phyloP scores from a whole-genome alignment of 73 alveolate species.

The Tetrahymena borealis region DNA sequence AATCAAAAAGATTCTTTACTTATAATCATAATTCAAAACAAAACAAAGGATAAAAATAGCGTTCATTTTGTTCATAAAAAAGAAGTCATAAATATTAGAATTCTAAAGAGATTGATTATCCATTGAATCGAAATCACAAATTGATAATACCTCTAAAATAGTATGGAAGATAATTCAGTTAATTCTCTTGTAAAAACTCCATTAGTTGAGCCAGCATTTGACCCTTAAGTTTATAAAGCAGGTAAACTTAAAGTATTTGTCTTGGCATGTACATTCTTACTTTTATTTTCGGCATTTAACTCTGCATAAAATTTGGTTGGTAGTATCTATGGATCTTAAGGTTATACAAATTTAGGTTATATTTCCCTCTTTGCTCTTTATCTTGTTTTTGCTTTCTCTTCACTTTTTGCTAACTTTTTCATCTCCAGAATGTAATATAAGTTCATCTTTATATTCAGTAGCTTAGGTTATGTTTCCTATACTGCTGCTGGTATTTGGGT shows the following conservation, averaged over 20 bases:
- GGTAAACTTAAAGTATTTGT: conserved; percentile 7
- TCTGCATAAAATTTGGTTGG: conserved; percentile 33
- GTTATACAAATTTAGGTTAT: conserved; percentile 12
- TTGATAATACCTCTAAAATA: too few relatives aligned
- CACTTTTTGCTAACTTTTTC: conserved; percentile 14
- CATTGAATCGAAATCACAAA: too few relatives aligned
- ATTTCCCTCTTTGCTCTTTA: conserved; percentile 20
- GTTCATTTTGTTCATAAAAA: too few relatives aligned
- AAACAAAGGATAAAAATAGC: too few relatives aligned
- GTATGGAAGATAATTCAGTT: not conserved
- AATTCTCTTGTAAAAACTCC: too few relatives aligned
- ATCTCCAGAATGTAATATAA: conserved; percentile 10
- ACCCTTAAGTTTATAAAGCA: not conserved
- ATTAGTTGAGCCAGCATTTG: not conserved
- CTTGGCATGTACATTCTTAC: conserved; percentile 11
- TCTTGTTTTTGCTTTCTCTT: conserved; percentile 3
- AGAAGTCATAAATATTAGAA: too few relatives aligned
- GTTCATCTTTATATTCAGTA: not conserved
- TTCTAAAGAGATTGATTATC: too few relatives aligned
- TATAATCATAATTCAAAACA: too few relatives aligned
- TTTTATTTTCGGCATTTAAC: conserved; percentile 36
- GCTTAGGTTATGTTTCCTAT: conserved; percentile 9
- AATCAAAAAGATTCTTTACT: too few relatives aligned
- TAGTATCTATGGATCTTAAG: not conserved
- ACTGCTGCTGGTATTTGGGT: conserved; percentile 24